Conservation (phyloP, 768 basidiomycete genomes). For the Pleurotus tuoliensis region DNA sequence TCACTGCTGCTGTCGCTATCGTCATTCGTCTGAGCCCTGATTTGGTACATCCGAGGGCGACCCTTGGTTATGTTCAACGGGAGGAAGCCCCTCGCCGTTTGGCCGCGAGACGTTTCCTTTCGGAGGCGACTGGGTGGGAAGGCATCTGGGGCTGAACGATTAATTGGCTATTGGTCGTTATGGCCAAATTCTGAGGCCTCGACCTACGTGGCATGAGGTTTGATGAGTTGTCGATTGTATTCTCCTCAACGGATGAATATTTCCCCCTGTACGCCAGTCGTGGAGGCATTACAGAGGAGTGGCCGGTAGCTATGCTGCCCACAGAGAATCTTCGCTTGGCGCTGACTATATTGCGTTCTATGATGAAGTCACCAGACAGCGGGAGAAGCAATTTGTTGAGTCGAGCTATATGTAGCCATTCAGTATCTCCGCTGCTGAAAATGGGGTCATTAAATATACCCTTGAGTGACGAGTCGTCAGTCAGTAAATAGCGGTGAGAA, state of each 20-base stretch:
- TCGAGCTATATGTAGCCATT: constrained; percentile 16
- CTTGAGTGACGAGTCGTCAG: constrained; percentile 27
- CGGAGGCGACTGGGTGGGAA: neutral
- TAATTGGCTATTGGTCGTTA: neutral
- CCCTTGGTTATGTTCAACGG: neutral
- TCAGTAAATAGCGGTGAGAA: constrained; percentile 22
- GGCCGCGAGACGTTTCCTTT: neutral
- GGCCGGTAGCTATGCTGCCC: neutral
- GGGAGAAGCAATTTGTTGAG: constrained; percentile 31
- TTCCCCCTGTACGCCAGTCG: constrained; percentile 1
- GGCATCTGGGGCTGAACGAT: constrained; percentile 2
- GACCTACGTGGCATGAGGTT: constrained; percentile 7
- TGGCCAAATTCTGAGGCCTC: neutral
- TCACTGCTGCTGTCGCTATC: neutral
- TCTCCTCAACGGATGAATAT: neutral
- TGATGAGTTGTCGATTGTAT: neutral
- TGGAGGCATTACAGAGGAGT: constrained; percentile 1
- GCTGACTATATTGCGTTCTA: constrained; percentile 11
- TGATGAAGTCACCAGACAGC: constrained; percentile 25
- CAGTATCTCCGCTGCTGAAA: neutral
- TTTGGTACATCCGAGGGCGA: neutral
- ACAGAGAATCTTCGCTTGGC: constrained; percentile 7
- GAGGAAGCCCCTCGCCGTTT: neutral
- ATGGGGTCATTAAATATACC: constrained; percentile 21
- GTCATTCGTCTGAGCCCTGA: neutral